These are phyloP conservation scores for Delonix regia DNA, from an alignment of 306 rosid species.

Conservation along the genomic window DNA sequence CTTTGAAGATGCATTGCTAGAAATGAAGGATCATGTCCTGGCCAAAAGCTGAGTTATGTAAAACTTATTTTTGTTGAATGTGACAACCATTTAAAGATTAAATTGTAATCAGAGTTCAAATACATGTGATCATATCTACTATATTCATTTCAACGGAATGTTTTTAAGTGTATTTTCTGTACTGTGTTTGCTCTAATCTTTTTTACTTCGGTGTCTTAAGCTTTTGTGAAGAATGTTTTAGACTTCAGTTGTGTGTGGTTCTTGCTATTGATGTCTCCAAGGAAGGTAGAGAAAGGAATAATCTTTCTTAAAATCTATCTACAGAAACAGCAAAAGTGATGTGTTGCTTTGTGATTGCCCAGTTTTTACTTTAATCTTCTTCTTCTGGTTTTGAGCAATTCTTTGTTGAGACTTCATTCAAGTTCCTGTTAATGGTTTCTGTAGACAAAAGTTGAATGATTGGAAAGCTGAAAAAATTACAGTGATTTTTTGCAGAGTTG, in stretches of 20 bases:
- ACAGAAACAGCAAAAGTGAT: no score
- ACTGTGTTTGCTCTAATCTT: background rate
- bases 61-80: conserved; percentile 18
- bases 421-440: no score
- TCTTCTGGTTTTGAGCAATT: no score
- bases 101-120: background rate
- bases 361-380: no score
- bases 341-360: no score
- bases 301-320: background rate
- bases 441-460: no score
- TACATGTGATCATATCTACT: background rate
- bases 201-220: background rate
- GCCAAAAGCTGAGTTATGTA: conserved; percentile 32
- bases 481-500: no score
- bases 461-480: no score
- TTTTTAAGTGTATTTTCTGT: background rate
- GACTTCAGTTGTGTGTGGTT: background rate
- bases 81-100: background rate
- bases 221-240: background rate
- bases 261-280: no score
- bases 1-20: conserved; percentile 83
- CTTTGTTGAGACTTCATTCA: no score
- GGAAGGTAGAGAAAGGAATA: background rate
- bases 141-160: background rate
- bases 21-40: conserved; percentile 64